These are phyloP conservation scores for Gossypium trilobum DNA, from an alignment of 441 rosid genomes.

Conservation along the genomic window DNA sequence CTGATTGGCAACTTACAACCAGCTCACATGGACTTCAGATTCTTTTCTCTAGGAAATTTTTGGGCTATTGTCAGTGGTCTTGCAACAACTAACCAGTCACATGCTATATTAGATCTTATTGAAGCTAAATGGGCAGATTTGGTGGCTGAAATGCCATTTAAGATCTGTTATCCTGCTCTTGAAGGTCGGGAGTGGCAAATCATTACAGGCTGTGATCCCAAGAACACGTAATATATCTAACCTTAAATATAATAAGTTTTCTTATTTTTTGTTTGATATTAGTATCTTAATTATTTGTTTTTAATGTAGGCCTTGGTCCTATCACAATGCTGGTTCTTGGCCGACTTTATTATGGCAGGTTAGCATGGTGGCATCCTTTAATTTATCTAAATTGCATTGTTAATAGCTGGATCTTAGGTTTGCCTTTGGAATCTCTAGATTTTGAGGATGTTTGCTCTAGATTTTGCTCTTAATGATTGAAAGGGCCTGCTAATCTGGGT, in stretches of 20 bases:
- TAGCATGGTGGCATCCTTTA: conserved; percentile 7
- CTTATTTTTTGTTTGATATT: neutral
- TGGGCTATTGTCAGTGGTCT: conserved; percentile 76
- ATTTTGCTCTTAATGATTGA: neutral
- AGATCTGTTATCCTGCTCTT: conserved; percentile 85
- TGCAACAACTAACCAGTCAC: conserved; percentile 62
- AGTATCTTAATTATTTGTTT: conserved; percentile 6
- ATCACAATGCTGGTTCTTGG: conserved; percentile 86
- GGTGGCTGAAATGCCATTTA: conserved; percentile 79
- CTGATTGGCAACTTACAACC: conserved; percentile 86
- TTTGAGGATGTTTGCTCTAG: neutral
- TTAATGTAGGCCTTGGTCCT: conserved; percentile 73
- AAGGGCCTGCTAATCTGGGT: neutral
- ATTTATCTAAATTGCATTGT: neutral
- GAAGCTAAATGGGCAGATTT: conserved; percentile 81
- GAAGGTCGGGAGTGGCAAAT: conserved; percentile 93
- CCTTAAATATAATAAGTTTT: neutral
- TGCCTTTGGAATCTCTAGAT: neutral
- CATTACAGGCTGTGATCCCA: conserved; percentile 80
- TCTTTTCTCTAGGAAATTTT: conserved; percentile 75
- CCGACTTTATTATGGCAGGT: conserved; percentile 92
- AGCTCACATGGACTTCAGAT: conserved; percentile 87
- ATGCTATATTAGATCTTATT: conserved; percentile 71
- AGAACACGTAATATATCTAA: conserved; percentile 57
- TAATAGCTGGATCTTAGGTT: neutral